These are phyloP conservation scores for Fusarium decemcellulare DNA, from an alignment of 2,329 filamentous ascomycete species.

Conservation along the genomic window DNA sequence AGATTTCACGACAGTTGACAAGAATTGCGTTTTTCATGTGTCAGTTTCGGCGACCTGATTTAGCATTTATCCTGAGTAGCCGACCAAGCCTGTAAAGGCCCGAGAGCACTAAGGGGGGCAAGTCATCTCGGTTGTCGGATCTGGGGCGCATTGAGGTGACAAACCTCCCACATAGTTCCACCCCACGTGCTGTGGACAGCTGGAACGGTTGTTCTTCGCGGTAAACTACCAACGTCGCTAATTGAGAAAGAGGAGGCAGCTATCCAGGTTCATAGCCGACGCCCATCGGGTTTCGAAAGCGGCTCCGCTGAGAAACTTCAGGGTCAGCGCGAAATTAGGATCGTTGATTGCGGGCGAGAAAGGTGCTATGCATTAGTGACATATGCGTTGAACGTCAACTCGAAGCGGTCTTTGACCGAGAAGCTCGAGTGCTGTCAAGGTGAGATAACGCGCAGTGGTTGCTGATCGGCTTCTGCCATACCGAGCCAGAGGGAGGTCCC, in stretches of 20 bases:
- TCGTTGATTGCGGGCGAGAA: background rate
- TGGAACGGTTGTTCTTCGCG: conserved; percentile 16
- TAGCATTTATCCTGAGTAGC: conserved; percentile 29
- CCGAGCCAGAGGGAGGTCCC: conserved; percentile 17
- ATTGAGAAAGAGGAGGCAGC: conserved; percentile 7
- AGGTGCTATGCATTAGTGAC: background rate
- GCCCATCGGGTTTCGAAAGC: background rate
- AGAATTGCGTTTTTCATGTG: conserved; percentile 39
- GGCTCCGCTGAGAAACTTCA: conserved; percentile 3
- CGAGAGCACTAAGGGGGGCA: conserved; percentile 31
- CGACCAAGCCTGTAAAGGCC: conserved; percentile 35
- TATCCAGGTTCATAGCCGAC: conserved; percentile 28
- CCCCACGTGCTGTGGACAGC: conserved; percentile 43
- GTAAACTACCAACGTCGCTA: background rate
- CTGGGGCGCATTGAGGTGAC: conserved; percentile 22
- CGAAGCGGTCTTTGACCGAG: conserved; percentile 1
- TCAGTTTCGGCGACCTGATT: conserved; percentile 31
- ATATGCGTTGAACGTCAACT: background rate
- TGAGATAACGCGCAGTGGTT: background rate
- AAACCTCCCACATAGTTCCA: conserved; percentile 17
- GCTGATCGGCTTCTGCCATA: conserved; percentile 13
- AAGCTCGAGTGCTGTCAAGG: background rate
- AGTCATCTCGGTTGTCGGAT: conserved; percentile 42
- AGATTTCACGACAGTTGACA: conserved; percentile 20
- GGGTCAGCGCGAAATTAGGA: background rate